Conservation (phyloP, 2,329 filamentous ascomycete genomes). For the Nemania sp. region DNA sequence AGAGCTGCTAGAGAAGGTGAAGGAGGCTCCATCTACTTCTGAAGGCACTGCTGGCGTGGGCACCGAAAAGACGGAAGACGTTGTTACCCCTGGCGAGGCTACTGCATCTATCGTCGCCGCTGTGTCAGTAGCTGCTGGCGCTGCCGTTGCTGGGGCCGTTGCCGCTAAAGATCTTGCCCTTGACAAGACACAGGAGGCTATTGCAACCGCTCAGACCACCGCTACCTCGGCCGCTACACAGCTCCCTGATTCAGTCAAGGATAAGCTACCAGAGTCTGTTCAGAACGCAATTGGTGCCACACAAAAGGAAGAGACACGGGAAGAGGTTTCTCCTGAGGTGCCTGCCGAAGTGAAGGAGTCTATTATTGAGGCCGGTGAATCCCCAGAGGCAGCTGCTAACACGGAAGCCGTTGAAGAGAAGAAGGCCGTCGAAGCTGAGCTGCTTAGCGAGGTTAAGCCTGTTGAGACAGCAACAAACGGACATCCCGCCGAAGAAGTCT, state of each 20-base stretch:
- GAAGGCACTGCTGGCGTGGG: slow-evolving; percentile 66
- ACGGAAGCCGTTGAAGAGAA: slow-evolving; percentile 79
- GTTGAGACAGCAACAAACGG: slow-evolving; percentile 52
- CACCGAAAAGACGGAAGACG: slow-evolving; percentile 64
- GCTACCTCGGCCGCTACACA: slow-evolving; percentile 54
- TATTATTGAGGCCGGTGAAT: slow-evolving; percentile 67
- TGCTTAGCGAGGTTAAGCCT: slow-evolving; percentile 71
- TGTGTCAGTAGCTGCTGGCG: slow-evolving; percentile 55
- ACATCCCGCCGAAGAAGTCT: slow-evolving; percentile 58
- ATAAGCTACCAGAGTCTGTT: slow-evolving; percentile 62
- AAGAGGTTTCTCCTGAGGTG: slow-evolving; percentile 63
- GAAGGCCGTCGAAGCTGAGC: slow-evolving; percentile 77
- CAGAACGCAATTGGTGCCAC: slow-evolving; percentile 61
- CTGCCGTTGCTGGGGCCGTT: slow-evolving; percentile 53
- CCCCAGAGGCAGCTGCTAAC: slow-evolving; percentile 78
- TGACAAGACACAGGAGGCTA: slow-evolving; percentile 56
- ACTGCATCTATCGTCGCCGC: slow-evolving; percentile 58
- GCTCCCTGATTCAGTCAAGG: slow-evolving; percentile 67
- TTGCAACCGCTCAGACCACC: slow-evolving; percentile 47
- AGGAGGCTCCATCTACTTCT: slow-evolving; percentile 68
- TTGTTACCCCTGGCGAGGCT: slow-evolving; percentile 57
- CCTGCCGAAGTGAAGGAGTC: slow-evolving; percentile 69
- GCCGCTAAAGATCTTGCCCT: slow-evolving; percentile 56
- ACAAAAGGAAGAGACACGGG: slow-evolving; percentile 56
- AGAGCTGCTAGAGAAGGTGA: slow-evolving; percentile 76